Conservation (phyloP, 208 protist genomes). For the Crithidia sp. region DNA sequence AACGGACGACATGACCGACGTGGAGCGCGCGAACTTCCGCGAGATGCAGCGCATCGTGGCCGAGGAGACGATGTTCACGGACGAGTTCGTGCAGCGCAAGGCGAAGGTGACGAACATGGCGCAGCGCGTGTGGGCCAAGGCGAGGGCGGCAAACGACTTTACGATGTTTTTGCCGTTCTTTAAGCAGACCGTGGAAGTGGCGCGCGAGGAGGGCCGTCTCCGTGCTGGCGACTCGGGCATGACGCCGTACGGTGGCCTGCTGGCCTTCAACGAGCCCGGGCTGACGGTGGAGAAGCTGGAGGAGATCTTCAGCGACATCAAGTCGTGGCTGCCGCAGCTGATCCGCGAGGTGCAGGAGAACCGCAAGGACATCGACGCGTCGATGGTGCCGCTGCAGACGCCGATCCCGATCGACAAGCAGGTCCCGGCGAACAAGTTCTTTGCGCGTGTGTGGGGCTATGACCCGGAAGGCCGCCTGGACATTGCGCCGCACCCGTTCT, state of each 20-base stretch:
- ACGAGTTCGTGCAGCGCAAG: slow-evolving; percentile 58
- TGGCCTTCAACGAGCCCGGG: slow-evolving; percentile 74
- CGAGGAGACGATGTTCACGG: slow-evolving; percentile 44
- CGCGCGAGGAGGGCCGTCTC: slow-evolving; percentile 58
- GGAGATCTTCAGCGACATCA: slow-evolving; percentile 69
- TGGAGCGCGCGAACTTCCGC: slow-evolving; percentile 64
- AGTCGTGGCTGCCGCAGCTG: slow-evolving; percentile 71
- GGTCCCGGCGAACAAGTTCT: slow-evolving; percentile 35
- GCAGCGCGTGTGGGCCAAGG: slow-evolving; percentile 46
- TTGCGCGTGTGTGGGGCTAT: slow-evolving; percentile 73
- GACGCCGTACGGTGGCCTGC: slow-evolving; percentile 64
- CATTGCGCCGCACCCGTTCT: slow-evolving; percentile 85
- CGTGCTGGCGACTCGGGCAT: slow-evolving; percentile 39
- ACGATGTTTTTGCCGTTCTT: slow-evolving; percentile 53
- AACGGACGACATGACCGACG: slow-evolving; percentile 32
- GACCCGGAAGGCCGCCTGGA: slow-evolving; percentile 85
- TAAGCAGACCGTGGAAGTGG: slow-evolving; percentile 65
- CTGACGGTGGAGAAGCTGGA: slow-evolving; percentile 54
- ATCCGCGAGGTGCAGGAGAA: slow-evolving; percentile 63
- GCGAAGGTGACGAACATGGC: slow-evolving; percentile 46
- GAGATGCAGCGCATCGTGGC: slow-evolving; percentile 58
- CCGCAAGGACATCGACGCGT: slow-evolving; percentile 32
- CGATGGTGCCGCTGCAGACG: slow-evolving; percentile 36
- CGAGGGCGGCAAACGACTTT: slow-evolving; percentile 68
- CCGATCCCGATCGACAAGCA: slow-evolving; percentile 57